Base-by-base conservation (phyloP, 1,284 basidiomycete genomes). In the Rhodotorula sp. region DNA sequence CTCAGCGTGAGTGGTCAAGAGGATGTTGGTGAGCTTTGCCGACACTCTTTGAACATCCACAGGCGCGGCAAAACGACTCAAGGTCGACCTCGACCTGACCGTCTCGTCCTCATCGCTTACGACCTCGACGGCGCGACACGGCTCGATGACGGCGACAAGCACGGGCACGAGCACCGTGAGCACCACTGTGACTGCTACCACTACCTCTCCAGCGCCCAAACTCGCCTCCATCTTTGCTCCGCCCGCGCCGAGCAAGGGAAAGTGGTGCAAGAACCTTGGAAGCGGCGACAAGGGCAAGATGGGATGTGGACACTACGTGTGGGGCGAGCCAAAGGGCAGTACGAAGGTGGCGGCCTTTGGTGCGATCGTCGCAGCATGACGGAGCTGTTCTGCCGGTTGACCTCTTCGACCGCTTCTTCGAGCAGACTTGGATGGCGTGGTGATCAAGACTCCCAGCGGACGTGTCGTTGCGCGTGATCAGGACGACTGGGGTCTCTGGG, bases 401-500 rank as follows among this genome's bases (percentile, higher is more conserved):
- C 28, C 46, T 34, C 18, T 40, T 24, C 20, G 28, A 18, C 34
- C 9, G 8, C 5, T 0, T 7, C 13, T 44, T 44, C 40, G 20
- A 9, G 13, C 51, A 69, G 68, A 70, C 53, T 57, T 96, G 9
- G 93, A 96, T 77, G 92, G 91, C 0, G 94, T 92, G 0, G 76
- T 95, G 64, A 92, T 96, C 78, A 86, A 86, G 74, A 85, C 86
- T 5, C 82, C 81, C 51, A 83, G 83, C 55, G 84, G 82, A n/a
- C 81, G 78, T 54, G 81, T 80, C 73, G 86, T 84, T 68, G 83
- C 81, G 20, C 81, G 78, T 72, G 79, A 77, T 31, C 78, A 83
- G 56, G 78, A 81, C 1, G 84, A 85, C 72, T 94, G 89, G 86
- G 83, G 86, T 70, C 93, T 90, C 89, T 94, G 91, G 91, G 80